Percentiles rank a stretch among this genome's conserved stretches.
These are phyloP conservation scores for Chlorella sp. DNA, from an alignment of 139 green algal species.

Conservation along the genomic window DNA sequence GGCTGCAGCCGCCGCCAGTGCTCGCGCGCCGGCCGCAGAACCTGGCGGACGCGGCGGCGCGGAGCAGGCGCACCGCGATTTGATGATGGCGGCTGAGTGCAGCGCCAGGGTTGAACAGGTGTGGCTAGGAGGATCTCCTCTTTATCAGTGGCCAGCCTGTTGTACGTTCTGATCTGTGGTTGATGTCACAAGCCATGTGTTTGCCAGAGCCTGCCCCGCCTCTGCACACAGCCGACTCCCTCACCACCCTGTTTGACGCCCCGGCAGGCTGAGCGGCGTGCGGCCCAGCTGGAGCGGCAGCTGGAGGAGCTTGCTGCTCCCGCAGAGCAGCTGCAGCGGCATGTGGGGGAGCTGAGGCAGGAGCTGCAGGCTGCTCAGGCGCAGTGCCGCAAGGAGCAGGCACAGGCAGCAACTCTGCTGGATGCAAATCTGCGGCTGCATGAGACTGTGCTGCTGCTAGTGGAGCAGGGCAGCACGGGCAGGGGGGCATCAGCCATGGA, in stretches of 20 bases:
- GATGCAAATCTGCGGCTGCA: constrained; percentile 16
- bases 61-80: neutral
- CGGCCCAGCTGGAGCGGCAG: neutral
- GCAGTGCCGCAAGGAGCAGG: neutral
- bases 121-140: neutral
- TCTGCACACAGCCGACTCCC: neutral
- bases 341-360: neutral
- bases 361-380: neutral
- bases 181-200: neutral
- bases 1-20: too few species aligned
- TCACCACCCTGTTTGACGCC: neutral
- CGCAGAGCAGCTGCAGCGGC: neutral
- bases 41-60: neutral
- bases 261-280: neutral
- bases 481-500: neutral
- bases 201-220: neutral
- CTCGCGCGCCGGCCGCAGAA: neutral
- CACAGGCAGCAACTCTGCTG: neutral
- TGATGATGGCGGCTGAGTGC: constrained; percentile 6
- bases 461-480: neutral
- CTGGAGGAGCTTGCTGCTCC: neutral
- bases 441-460: constrained; percentile 1
- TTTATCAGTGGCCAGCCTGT: neutral
- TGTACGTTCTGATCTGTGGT: neutral
- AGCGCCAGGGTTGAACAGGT: neutral